phyloP scores from a whole-genome alignment of 1,284 basidiomycete genomes.

The Cutaneotrichosporon sp. region DNA sequence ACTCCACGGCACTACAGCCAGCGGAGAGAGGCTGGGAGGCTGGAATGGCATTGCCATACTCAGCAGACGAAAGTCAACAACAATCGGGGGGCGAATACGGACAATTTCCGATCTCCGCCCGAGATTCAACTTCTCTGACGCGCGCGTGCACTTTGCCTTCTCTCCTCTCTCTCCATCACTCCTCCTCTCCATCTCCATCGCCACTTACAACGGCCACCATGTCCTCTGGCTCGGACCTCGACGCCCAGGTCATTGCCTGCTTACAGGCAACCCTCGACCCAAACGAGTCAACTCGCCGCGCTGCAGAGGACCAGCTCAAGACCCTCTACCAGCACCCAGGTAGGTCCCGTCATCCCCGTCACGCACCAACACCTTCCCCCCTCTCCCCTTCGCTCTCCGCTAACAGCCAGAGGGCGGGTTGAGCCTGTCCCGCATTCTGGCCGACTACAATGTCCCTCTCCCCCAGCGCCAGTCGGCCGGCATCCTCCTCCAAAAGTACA shows the following conservation, averaged over 20 bases:
- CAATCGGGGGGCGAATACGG: too few species aligned
- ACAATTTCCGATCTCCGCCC: background rate
- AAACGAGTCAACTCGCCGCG: conserved; percentile 31
- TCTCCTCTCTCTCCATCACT: background rate
- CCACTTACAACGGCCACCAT: background rate
- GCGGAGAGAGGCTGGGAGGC: too few species aligned
- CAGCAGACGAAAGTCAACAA: too few species aligned
- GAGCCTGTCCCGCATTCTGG: conserved; percentile 67
- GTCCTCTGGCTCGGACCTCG: conserved; percentile 16
- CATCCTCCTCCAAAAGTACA: conserved; percentile 81
- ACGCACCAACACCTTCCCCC: conserved; percentile 31
- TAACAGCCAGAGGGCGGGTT: conserved; percentile 65
- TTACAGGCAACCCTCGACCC: conserved; percentile 80
- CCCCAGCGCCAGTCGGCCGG: conserved; percentile 74
- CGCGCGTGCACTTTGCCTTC: background rate
- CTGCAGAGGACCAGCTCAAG: conserved; percentile 43
- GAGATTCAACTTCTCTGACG: background rate
- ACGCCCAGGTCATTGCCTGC: conserved; percentile 93
- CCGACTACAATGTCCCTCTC: conserved; percentile 65
- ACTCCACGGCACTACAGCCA: too few species aligned
- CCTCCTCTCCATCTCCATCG: background rate
- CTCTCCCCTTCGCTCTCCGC: conserved; percentile 21
- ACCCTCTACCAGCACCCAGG: conserved; percentile 67
- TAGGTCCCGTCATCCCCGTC: conserved; percentile 54
- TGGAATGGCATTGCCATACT: too few species aligned